Percentiles rank a stretch among this genome's conserved stretches.
Evolutionary conservation across 2,329 filamentous ascomycete species (phyloP).

Genomic region (Atkinsonella texensis): DNA sequence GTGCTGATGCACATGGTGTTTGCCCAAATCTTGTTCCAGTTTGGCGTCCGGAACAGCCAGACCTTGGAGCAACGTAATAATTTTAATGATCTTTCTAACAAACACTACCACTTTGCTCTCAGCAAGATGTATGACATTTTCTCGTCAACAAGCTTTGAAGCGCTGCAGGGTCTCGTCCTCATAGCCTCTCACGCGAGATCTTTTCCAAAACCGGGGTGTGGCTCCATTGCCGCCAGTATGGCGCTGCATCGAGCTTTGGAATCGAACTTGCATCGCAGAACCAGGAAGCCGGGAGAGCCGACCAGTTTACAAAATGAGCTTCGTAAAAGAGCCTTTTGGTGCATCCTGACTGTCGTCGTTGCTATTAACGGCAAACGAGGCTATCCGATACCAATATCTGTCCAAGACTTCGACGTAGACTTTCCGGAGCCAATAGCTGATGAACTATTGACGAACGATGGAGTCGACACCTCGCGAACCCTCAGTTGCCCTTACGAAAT

Average conservation of each 20-base stretch:
- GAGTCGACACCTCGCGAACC: constrained; percentile 41
- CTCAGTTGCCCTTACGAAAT: constrained; percentile 56
- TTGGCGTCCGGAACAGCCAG: constrained; percentile 55
- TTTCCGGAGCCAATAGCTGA: constrained; percentile 62
- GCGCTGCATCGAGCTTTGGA: constrained; percentile 61
- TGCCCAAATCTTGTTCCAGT: constrained; percentile 66
- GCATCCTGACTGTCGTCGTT: constrained; percentile 51
- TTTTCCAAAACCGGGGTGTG: constrained; percentile 69
- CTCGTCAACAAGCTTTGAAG: constrained; percentile 47
- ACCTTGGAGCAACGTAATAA: constrained; percentile 39
- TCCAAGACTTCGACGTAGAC: constrained; percentile 69
- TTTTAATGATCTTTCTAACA: constrained; percentile 55
- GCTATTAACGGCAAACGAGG: constrained; percentile 66
- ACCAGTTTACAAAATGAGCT: constrained; percentile 59
- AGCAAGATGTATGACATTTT: constrained; percentile 56
- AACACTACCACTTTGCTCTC: constrained; percentile 66
- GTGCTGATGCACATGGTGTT: constrained; percentile 71
- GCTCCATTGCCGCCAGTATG: constrained; percentile 53
- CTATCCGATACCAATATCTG: constrained; percentile 60
- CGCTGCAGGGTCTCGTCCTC: constrained; percentile 62
- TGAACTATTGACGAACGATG: constrained; percentile 53
- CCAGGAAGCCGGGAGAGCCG: constrained; percentile 33
- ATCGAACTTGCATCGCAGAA: constrained; percentile 61
- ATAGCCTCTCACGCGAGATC: constrained; percentile 61
- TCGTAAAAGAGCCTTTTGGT: constrained; percentile 70